Evolutionary conservation across 768 basidiomycete genomes (phyloP).

Genomic region (Naematelia encephala): DNA sequence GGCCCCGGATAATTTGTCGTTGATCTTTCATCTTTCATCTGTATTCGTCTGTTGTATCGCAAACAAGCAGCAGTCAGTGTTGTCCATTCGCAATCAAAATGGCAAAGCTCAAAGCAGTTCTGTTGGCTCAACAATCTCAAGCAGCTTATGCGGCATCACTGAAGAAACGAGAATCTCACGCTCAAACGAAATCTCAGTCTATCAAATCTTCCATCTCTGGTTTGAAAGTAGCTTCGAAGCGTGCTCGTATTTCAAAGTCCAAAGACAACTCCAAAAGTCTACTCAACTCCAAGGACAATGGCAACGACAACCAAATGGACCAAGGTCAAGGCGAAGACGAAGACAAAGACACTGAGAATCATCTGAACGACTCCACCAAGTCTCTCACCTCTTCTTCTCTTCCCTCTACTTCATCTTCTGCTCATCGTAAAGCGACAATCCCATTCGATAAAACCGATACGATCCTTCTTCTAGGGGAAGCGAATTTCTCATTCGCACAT

Average conservation of each 20-base stretch:
- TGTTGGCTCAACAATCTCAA: conserved; percentile 15
- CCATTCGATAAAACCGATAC: conserved; percentile 49
- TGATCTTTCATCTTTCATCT: no score
- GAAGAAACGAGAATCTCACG: conserved; percentile 17
- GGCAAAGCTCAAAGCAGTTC: conserved; percentile 21
- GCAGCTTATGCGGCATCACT: conserved; percentile 12
- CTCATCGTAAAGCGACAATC: conserved; percentile 14
- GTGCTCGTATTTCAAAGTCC: neutral
- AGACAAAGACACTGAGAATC: no score
- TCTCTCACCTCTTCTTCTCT: neutral
- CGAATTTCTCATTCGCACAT: conserved; percentile 83
- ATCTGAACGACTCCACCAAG: neutral
- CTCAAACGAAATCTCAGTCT: conserved; percentile 12
- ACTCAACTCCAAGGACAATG: neutral
- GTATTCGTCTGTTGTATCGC: no score
- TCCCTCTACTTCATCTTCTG: no score
- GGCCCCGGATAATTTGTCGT: neutral
- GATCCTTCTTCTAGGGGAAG: conserved; percentile 74
- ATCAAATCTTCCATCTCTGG: conserved; percentile 19
- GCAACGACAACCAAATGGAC: neutral
- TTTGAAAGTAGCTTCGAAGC: conserved; percentile 18
- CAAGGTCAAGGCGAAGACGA: conserved; percentile 18
- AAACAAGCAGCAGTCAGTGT: no score
- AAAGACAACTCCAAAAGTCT: neutral
- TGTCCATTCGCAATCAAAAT: neutral